A percentile compares a stretch with the other conserved stretches of the same genome.
phyloP scores from a whole-genome alignment of 2,329 filamentous ascomycete species.

The Alternaria conjuncta region DNA sequence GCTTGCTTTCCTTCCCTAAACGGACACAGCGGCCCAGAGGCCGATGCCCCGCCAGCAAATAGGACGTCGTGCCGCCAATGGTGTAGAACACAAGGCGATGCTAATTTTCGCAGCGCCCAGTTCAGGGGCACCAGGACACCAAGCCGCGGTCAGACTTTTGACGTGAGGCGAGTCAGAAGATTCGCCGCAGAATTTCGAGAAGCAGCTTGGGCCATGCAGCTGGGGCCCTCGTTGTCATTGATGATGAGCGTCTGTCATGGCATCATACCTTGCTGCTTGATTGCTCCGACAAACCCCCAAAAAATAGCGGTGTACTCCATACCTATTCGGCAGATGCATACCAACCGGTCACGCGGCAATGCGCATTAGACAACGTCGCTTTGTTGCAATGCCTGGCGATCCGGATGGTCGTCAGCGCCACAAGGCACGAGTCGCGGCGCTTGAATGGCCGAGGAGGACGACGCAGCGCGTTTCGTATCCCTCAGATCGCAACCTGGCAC shows the following conservation, averaged over 20 bases:
- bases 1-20: constrained; percentile 33
- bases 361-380: constrained; percentile 23
- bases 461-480: constrained; percentile 38
- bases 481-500: constrained; percentile 16
- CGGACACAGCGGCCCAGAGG: constrained; percentile 26
- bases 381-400: constrained; percentile 28
- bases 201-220: constrained; percentile 31
- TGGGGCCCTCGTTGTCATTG: constrained; percentile 14
- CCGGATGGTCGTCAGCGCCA: constrained; percentile 26
- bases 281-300: constrained; percentile 29
- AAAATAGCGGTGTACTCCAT: constrained; percentile 41
- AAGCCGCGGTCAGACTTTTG: constrained; percentile 20
- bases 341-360: constrained; percentile 22
- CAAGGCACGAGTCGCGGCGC: constrained; percentile 80
- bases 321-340: constrained; percentile 10
- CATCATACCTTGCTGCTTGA: constrained; percentile 33
- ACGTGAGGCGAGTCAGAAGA: constrained; percentile 37
- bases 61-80: constrained; percentile 23
- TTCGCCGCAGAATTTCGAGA: constrained; percentile 36
- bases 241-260: constrained; percentile 22
- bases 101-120: constrained; percentile 17
- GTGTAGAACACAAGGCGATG: constrained; percentile 2
- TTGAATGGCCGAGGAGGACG: constrained; percentile 21
- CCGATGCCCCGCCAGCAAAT: constrained; percentile 44
- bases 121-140: constrained; percentile 32